Evolutionary conservation across 164 flowering plant genomes (phyloP).

Genomic region (Macadamia integrifolia): DNA sequence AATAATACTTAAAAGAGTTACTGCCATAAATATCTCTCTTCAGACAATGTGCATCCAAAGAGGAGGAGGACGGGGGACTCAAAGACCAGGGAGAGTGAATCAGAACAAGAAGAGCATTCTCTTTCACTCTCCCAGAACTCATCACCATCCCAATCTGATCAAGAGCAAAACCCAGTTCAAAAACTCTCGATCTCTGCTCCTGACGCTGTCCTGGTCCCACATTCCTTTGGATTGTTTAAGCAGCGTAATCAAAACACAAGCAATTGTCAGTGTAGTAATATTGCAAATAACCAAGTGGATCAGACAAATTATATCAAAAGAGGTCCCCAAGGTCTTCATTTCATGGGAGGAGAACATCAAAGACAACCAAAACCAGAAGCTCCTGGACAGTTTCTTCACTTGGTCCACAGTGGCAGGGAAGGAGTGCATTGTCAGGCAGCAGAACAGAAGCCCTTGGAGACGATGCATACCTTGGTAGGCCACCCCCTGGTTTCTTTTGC

Average conservation of each 20-base stretch:
- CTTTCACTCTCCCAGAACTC: slow-evolving; percentile 70
- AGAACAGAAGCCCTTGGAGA: slow-evolving; percentile 26
- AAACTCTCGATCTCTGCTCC: slow-evolving; percentile 12
- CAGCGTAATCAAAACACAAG: slow-evolving; percentile 19
- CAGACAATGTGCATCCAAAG: slow-evolving; percentile 53
- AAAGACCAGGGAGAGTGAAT: slow-evolving; percentile 40
- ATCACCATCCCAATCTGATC: slow-evolving; percentile 88
- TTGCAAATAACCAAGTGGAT: slow-evolving; percentile 12
- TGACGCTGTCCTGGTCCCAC: slow-evolving; percentile 19
- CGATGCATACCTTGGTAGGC: slow-evolving; percentile 42
- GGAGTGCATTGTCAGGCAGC: slow-evolving; percentile 16
- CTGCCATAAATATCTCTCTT: neutral
- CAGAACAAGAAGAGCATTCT: slow-evolving; percentile 81
- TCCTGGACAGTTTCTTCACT: slow-evolving; percentile 23
- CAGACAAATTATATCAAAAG: slow-evolving; percentile 12
- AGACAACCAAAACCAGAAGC: slow-evolving; percentile 29
- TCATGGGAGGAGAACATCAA: slow-evolving; percentile 23
- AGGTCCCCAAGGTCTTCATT: slow-evolving; percentile 23
- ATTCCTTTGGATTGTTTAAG: slow-evolving; percentile 31
- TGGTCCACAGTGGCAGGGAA: slow-evolving; percentile 17
- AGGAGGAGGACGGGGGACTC: slow-evolving; percentile 43
- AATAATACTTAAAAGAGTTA: neutral
- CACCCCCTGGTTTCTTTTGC: no score
- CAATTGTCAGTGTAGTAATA: slow-evolving; percentile 15
- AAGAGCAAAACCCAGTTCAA: slow-evolving; percentile 46